Percentiles rank a stretch among this genome's conserved stretches.
phyloP scores from a whole-genome alignment of 2,329 filamentous ascomycete genomes.

The Hirsutella minnesotensis region DNA sequence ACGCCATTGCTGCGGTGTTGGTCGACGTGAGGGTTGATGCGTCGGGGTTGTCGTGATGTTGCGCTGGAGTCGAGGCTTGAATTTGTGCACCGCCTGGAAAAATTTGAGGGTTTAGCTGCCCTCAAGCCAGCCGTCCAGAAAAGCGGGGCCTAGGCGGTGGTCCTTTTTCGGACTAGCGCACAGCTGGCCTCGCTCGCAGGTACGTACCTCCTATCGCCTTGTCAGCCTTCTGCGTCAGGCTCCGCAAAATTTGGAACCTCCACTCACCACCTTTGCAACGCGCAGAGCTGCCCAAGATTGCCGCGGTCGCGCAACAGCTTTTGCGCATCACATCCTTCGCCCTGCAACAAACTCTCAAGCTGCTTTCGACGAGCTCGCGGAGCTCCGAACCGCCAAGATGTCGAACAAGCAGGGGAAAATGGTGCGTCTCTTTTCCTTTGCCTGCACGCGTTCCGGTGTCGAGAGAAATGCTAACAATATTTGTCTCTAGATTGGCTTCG shows the following conservation, averaged over 20 bases:
- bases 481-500: slow-evolving; percentile 53
- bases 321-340: slow-evolving; percentile 31
- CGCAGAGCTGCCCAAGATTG: slow-evolving; percentile 29
- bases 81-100: slow-evolving; percentile 20
- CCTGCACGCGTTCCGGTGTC: slow-evolving; percentile 34
- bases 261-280: slow-evolving; percentile 30
- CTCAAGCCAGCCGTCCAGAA: slow-evolving; percentile 17
- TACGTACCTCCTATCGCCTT: slow-evolving; percentile 17
- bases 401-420: slow-evolving; percentile 94
- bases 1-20: slow-evolving; percentile 32
- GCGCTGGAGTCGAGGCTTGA: slow-evolving; percentile 10
- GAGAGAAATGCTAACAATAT: slow-evolving; percentile 45
- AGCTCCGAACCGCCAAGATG: slow-evolving; percentile 17
- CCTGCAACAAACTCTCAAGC: slow-evolving; percentile 10
- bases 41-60: slow-evolving; percentile 17
- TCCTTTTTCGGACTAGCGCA: slow-evolving; percentile 13
- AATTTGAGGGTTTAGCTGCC: slow-evolving; percentile 30
- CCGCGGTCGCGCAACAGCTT: slow-evolving; percentile 27
- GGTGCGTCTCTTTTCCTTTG: slow-evolving; percentile 51
- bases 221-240: slow-evolving; percentile 28
- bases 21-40: slow-evolving; percentile 23
- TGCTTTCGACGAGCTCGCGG: slow-evolving; percentile 14
- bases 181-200: background rate
- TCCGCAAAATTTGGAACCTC: slow-evolving; percentile 32
- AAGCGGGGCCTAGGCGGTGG: slow-evolving; percentile 8